Conservation (phyloP, 164 flowering plant species). For the Annona cherimola region DNA sequence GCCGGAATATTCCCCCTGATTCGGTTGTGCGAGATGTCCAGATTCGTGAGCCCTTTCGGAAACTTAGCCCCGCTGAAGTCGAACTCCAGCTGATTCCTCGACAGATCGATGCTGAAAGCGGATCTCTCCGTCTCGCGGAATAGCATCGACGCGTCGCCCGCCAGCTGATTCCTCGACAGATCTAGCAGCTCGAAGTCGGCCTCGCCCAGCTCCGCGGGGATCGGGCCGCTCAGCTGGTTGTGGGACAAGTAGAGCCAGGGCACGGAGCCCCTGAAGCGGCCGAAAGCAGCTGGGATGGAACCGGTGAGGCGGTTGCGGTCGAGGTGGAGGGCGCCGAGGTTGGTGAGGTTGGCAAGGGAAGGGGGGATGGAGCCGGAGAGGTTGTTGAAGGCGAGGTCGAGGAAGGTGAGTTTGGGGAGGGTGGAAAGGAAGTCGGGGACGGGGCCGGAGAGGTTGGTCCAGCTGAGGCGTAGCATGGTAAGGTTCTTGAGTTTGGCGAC, state of each 20-base stretch:
- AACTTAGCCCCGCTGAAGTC: constrained; percentile 47
- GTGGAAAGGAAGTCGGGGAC: constrained; percentile 48
- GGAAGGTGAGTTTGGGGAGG: constrained; percentile 9
- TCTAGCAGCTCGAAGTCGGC: constrained; percentile 29
- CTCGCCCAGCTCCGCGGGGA: constrained; percentile 44
- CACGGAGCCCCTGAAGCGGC: constrained; percentile 5
- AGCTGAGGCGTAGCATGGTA: constrained; percentile 34
- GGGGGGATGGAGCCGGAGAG: constrained; percentile 62
- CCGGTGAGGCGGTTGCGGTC: constrained; percentile 64
- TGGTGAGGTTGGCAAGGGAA: constrained; percentile 32
- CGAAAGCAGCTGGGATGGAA: constrained; percentile 36
- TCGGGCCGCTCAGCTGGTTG: constrained; percentile 52
- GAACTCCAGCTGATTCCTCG: constrained; percentile 52
- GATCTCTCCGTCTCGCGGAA: constrained; percentile 33
- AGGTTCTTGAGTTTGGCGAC: constrained; percentile 57
- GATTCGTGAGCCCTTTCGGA: constrained; percentile 23
- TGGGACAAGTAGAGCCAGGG: constrained; percentile 45
- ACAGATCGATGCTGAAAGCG: constrained; percentile 25
- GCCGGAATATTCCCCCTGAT: constrained; percentile 43
- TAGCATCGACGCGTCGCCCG: constrained; percentile 37
- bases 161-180: constrained; percentile 43
- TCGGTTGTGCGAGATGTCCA: constrained; percentile 50
- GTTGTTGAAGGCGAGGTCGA: constrained; percentile 37
- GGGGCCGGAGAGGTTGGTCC: constrained; percentile 51
- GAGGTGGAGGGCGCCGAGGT: constrained; percentile 35